Evolutionary conservation across 2,329 filamentous ascomycete genomes (phyloP).

Genomic region (Arthrinium puccinioides): DNA sequence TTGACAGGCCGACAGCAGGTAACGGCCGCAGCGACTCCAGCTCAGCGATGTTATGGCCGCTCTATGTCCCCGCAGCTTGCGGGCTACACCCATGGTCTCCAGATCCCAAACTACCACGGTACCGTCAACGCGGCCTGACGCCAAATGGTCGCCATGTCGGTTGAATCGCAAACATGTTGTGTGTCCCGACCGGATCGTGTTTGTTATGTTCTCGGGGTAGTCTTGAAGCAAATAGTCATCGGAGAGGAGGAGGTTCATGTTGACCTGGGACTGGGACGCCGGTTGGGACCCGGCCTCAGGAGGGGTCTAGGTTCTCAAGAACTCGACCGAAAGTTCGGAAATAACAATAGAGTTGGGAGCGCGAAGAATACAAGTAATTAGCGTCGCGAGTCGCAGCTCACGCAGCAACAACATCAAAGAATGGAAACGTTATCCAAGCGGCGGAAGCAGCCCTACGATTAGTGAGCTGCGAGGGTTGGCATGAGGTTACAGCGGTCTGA

Average conservation of each 20-base stretch:
- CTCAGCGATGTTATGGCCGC: slow-evolving; percentile 90
- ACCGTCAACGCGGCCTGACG: slow-evolving; percentile 88
- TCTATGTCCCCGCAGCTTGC: slow-evolving; percentile 88
- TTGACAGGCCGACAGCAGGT: slow-evolving; percentile 85
- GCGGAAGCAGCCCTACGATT: too few relatives aligned
- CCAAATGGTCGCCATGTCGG: slow-evolving; percentile 87
- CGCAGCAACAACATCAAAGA: too few relatives aligned
- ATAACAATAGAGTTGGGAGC: too few relatives aligned
- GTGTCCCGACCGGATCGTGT: slow-evolving; percentile 70
- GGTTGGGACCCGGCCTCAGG: too few relatives aligned
- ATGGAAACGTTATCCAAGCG: too few relatives aligned
- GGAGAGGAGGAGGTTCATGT: slow-evolving; percentile 53
- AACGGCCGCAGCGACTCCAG: slow-evolving; percentile 89
- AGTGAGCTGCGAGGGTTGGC: too few relatives aligned
- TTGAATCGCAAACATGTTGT: slow-evolving; percentile 76
- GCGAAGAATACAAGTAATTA: too few relatives aligned
- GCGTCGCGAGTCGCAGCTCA: too few relatives aligned
- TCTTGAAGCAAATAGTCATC: slow-evolving; percentile 65
- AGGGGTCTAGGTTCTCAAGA: too few relatives aligned
- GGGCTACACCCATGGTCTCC: slow-evolving; percentile 92
- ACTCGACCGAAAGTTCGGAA: too few relatives aligned
- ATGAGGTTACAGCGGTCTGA: too few relatives aligned
- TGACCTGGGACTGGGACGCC: too few relatives aligned
- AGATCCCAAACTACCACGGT: slow-evolving; percentile 95
- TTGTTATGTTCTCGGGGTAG: slow-evolving; percentile 84